Evolutionary conservation across 352 stramenopile species (phyloP).

Genomic region (Phytopythium boreale): DNA sequence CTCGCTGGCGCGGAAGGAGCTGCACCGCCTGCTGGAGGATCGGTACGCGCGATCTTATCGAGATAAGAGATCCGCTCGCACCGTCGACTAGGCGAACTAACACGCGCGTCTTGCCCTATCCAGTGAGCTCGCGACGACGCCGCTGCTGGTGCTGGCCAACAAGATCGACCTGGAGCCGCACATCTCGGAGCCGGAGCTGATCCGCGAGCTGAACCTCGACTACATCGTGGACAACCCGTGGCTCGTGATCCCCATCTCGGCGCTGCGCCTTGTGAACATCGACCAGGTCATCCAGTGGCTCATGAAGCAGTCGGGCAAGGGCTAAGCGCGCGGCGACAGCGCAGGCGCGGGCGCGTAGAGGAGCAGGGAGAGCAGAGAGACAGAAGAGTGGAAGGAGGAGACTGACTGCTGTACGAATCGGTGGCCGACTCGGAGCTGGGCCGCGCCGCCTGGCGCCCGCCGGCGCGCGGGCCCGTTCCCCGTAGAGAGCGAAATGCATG

Average conservation of each 20-base stretch:
- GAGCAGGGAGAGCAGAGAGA: no score
- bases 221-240: slow-evolving; percentile 99
- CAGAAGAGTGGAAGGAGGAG: no score
- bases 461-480: no score
- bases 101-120: background rate
- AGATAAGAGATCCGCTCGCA: background rate
- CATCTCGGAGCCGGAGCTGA: slow-evolving; percentile 88
- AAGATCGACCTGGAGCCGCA: slow-evolving; percentile 98
- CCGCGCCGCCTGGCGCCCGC: no score
- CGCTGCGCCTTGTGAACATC: slow-evolving; percentile 95
- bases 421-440: background rate
- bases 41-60: slow-evolving; percentile 44
- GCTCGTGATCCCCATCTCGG: slow-evolving; percentile 98
- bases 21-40: slow-evolving; percentile 93
- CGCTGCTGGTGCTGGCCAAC: slow-evolving; percentile 97
- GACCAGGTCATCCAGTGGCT: slow-evolving; percentile 98
- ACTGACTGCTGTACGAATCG: background rate
- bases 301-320: slow-evolving; percentile 92
- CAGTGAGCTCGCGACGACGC: slow-evolving; percentile 88
- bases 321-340: slow-evolving; percentile 34
- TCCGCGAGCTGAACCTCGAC: slow-evolving; percentile 96
- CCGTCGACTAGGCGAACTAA: slow-evolving; percentile 6
- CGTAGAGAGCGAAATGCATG: slow-evolving; percentile 7
- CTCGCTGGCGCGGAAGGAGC: slow-evolving; percentile 92
- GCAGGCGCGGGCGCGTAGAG: no score